Percentiles rank a stretch among this genome's conserved stretches.
Evolutionary conservation across 2,329 filamentous ascomycete genomes (phyloP).

Genomic region (Aschersonia sp.): DNA sequence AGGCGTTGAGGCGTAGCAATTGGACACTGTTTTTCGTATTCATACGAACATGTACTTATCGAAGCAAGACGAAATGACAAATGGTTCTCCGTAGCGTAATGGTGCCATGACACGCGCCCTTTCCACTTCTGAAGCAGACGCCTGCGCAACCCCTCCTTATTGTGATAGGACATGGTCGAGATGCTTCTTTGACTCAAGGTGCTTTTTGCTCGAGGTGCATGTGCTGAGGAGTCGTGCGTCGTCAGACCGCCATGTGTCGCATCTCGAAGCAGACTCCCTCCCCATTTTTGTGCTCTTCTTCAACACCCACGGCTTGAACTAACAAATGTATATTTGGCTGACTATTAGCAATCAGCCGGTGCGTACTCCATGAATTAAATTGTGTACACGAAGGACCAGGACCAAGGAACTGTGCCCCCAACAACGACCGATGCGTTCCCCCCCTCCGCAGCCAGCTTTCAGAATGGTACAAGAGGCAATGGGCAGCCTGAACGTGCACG

Average conservation of each 20-base stretch:
- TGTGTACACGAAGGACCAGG: slow-evolving; percentile 10
- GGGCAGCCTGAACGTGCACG: no score
- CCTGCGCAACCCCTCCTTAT: no score
- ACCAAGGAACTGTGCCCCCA: not conserved
- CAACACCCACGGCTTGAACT: not conserved
- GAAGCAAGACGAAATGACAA: no score
- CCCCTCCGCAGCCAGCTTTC: not conserved
- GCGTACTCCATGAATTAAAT: slow-evolving; percentile 9
- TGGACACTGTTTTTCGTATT: no score
- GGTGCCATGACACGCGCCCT: no score
- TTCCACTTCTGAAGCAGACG: no score
- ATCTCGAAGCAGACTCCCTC: not conserved
- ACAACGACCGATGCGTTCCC: not conserved
- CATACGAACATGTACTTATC: no score
- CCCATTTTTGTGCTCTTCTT: not conserved
- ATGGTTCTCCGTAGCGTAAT: no score
- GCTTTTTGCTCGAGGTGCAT: not conserved
- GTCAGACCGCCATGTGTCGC: no score
- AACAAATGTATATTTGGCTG: slow-evolving; percentile 7
- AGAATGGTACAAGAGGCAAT: not conserved
- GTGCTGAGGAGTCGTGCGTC: not conserved
- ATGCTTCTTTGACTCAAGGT: not conserved
- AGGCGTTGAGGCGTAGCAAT: no score
- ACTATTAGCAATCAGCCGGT: slow-evolving; percentile 4
- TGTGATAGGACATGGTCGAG: no score